Conservation (phyloP, 2,329 filamentous ascomycete genomes). For the Pseudogymnoascus sp. region DNA sequence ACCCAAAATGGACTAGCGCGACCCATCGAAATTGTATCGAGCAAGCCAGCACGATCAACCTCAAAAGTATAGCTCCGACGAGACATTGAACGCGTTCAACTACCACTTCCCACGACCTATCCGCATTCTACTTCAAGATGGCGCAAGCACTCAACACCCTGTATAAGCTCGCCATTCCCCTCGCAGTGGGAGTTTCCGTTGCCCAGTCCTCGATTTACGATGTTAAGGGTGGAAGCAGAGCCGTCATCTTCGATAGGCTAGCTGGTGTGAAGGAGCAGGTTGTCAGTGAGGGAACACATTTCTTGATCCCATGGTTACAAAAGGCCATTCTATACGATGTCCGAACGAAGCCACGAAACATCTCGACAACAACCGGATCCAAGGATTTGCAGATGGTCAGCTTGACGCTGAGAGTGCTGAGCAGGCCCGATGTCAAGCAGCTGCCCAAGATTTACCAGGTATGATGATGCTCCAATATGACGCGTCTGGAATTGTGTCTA, state of each 20-base stretch:
- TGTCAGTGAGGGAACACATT: slow-evolving; percentile 93
- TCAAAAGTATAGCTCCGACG: slow-evolving; percentile 7
- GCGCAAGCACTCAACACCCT: slow-evolving; percentile 49
- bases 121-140: slow-evolving; percentile 26
- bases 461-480: slow-evolving; percentile 23
- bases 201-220: slow-evolving; percentile 85
- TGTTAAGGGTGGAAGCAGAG: slow-evolving; percentile 86
- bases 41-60: slow-evolving; percentile 10
- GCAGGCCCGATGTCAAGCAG: slow-evolving; percentile 85
- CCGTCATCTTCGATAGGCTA: slow-evolving; percentile 95
- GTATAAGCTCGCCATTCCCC: slow-evolving; percentile 66
- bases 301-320: slow-evolving; percentile 92
- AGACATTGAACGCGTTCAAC: slow-evolving; percentile 5
- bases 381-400: slow-evolving; percentile 99
- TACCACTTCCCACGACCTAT: neutral
- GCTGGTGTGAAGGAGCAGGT: slow-evolving; percentile 88
- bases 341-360: slow-evolving; percentile 92
- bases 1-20: slow-evolving; percentile 19
- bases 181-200: slow-evolving; percentile 58
- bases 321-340: slow-evolving; percentile 94
- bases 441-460: slow-evolving; percentile 99
- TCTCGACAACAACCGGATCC: slow-evolving; percentile 92
- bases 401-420: slow-evolving; percentile 89
- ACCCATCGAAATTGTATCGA: slow-evolving; percentile 22
- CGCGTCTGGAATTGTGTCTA: neutral